These are phyloP conservation scores for Cryoendolithus antarcticus DNA, from an alignment of 2,329 filamentous ascomycete species.

Conservation along the genomic window DNA sequence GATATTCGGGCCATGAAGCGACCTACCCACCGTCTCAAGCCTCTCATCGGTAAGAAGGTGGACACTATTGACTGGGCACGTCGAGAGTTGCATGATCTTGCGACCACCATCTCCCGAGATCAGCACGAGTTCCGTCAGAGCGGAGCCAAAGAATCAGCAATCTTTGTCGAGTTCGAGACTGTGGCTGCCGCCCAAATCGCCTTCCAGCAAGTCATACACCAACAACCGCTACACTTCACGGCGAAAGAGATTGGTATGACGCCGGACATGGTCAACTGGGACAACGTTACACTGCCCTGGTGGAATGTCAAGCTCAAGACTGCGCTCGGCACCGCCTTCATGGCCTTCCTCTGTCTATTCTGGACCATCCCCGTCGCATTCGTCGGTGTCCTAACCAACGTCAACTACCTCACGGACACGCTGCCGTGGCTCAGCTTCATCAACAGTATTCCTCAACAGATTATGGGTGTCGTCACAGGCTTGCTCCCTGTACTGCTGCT, in stretches of 20 bases:
- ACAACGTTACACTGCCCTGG: conserved; percentile 28
- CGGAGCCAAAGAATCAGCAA: conserved; percentile 55
- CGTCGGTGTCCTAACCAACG: conserved; percentile 32
- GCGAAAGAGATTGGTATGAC: conserved; percentile 29
- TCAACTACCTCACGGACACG: conserved; percentile 29
- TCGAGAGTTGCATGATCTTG: conserved; percentile 57
- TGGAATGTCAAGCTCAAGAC: conserved; percentile 20
- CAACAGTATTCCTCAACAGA: conserved; percentile 26
- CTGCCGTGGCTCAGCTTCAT: conserved; percentile 31
- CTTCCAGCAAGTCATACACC: conserved; percentile 41
- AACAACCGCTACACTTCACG: conserved; percentile 19
- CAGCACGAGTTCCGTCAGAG: conserved; percentile 56
- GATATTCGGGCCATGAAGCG: conserved; percentile 48
- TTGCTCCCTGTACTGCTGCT: conserved; percentile 30
- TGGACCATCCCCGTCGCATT: conserved; percentile 34
- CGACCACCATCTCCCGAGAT: conserved; percentile 55
- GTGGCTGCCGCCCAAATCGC: conserved; percentile 75
- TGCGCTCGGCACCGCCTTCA: conserved; percentile 25
- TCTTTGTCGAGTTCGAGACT: conserved; percentile 77
- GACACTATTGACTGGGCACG: conserved; percentile 86
- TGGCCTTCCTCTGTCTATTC: conserved; percentile 32
- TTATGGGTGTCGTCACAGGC: conserved; percentile 35
- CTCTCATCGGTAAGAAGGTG: conserved; percentile 59
- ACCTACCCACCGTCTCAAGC: conserved; percentile 53
- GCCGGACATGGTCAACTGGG: conserved; percentile 31